These are phyloP conservation scores for Obba rivulosa DNA, from an alignment of 768 basidiomycete genomes.

Conservation along the genomic window DNA sequence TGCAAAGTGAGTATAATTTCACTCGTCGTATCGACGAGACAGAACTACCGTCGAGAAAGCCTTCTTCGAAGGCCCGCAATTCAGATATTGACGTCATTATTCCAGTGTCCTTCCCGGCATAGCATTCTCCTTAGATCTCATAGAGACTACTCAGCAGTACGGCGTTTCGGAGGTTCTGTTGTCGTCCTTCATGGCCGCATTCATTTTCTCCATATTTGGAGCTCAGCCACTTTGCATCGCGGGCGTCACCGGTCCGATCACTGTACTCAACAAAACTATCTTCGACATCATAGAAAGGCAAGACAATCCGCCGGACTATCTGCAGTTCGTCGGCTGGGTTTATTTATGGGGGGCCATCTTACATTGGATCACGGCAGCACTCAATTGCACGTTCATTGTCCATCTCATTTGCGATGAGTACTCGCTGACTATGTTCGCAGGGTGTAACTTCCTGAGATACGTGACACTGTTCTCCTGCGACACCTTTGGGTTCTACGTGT, in stretches of 20 bases:
- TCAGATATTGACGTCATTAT: not conserved
- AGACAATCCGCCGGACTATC: conserved; percentile 62
- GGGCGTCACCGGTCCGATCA: conserved; percentile 90
- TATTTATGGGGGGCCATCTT: conserved; percentile 87
- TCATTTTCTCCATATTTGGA: conserved; percentile 80
- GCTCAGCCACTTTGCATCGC: conserved; percentile 91
- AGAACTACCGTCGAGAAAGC: conserved; percentile 13
- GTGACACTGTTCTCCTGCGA: conserved; percentile 90
- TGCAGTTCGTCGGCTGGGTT: conserved; percentile 89
- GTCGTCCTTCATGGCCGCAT: conserved; percentile 85
- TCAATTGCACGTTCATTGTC: conserved; percentile 54
- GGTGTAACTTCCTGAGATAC: conserved; percentile 80
- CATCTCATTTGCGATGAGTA: not conserved
- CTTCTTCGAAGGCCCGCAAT: not conserved
- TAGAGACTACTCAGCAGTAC: conserved; percentile 86
- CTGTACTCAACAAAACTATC: conserved; percentile 89
- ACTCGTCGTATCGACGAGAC: conserved; percentile 1
- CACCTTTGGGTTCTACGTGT: conserved; percentile 90
- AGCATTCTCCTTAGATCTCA: conserved; percentile 88
- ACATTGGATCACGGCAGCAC: conserved; percentile 74
- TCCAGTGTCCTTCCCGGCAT: conserved; percentile 80
- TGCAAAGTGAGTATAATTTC: conserved; percentile 53
- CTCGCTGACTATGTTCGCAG: conserved; percentile 30
- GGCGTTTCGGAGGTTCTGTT: conserved; percentile 84
- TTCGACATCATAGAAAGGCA: conserved; percentile 63